Conservation (phyloP, 225 moss, liverwort and hornwort genomes). For the Straminergon stramineum region DNA sequence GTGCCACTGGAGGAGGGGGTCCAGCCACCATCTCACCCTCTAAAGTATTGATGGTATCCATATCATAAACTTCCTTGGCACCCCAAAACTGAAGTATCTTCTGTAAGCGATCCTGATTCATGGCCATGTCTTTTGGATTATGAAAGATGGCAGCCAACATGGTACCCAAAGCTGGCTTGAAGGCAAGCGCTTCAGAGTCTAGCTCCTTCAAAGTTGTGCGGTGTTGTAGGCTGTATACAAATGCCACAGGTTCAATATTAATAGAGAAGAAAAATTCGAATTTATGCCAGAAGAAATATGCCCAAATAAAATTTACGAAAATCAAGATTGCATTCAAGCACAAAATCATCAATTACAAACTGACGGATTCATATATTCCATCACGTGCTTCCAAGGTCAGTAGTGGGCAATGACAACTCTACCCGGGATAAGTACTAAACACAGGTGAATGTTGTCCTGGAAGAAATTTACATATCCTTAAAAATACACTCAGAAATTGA, state of each 20-base stretch:
- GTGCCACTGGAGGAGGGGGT: conserved; percentile 50
- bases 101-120: conserved; percentile 78
- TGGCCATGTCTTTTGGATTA: conserved; percentile 68
- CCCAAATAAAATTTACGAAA: neutral
- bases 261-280: neutral
- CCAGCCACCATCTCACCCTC: conserved; percentile 99
- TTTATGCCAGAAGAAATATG: neutral
- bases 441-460: neutral
- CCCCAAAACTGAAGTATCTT: conserved; percentile 95
- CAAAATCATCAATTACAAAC: neutral
- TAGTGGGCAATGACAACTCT: neutral
- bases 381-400: neutral
- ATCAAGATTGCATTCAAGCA: neutral
- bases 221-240: conserved; percentile 56
- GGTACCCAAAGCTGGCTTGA: conserved; percentile 78
- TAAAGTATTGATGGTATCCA: conserved; percentile 77
- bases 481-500: neutral
- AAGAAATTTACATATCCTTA: neutral
- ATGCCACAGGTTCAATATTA: neutral
- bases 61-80: conserved; percentile 85
- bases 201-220: conserved; percentile 64
- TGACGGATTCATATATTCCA: neutral
- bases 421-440: neutral
- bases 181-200: conserved; percentile 85
- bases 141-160: conserved; percentile 93